Evolutionary conservation across 345 rosid species (phyloP).

Genomic region (Pistacia atlantica): DNA sequence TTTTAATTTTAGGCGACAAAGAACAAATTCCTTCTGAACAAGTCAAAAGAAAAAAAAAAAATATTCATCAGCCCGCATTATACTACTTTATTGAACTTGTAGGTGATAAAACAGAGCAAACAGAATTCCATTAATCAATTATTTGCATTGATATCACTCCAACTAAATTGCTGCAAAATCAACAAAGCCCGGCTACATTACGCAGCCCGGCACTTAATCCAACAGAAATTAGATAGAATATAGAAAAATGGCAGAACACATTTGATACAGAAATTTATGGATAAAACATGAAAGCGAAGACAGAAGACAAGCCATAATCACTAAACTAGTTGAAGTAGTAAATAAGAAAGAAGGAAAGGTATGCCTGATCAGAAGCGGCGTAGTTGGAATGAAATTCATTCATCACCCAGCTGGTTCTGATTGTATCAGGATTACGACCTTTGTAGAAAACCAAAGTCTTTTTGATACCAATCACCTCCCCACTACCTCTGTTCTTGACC

Average conservation of each 20-base stretch:
- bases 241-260: neutral
- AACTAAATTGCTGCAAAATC: neutral
- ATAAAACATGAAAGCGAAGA: neutral
- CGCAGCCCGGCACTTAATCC: too few relatives aligned
- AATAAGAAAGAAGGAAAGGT: neutral
- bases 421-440: neutral
- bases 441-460: conserved; percentile 8
- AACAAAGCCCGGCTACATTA: too few relatives aligned
- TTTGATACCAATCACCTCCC: neutral
- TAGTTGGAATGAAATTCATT: conserved; percentile 21
- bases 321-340: neutral
- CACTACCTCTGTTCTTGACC: neutral
- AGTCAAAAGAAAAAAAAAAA: neutral
- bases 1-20: conserved; percentile 22
- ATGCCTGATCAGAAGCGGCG: conserved; percentile 8
- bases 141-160: neutral
- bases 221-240: neutral
- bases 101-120: neutral
- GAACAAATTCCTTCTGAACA: conserved; percentile 19
- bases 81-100: neutral
- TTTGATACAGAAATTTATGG: neutral
- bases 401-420: conserved; percentile 24
- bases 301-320: neutral
- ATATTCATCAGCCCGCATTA: neutral
- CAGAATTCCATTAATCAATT: neutral